phyloP scores from a whole-genome alignment of 441 rosid genomes.

The Daphne laureola region DNA sequence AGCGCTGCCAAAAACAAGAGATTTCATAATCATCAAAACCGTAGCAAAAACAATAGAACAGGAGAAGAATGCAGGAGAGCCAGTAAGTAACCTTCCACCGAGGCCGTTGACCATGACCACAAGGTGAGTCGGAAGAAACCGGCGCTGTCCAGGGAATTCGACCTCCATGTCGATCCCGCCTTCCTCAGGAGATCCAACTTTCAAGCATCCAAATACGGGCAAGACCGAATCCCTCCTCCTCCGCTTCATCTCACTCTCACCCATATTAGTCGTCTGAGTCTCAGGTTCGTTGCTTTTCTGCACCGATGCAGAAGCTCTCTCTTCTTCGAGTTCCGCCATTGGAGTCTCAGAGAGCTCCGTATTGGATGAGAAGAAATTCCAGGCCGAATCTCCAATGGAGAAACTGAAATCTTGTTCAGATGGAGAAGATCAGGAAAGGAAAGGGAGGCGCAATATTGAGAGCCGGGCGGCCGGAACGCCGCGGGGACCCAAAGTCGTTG shows the following conservation, averaged over 20 bases:
- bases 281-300: conserved; percentile 6
- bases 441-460: too few species aligned
- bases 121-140: conserved; percentile 44
- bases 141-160: conserved; percentile 30
- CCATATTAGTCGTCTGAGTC: too few species aligned
- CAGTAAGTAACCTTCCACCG: conserved; percentile 51
- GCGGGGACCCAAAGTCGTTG: too few species aligned
- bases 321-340: conserved; percentile 7
- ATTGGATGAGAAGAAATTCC: too few species aligned
- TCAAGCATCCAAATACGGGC: conserved; percentile 50
- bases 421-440: too few species aligned
- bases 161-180: conserved; percentile 49
- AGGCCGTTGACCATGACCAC: conserved; percentile 84
- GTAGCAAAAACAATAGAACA: too few species aligned
- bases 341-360: too few species aligned
- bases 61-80: neutral
- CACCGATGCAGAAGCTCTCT: neutral
- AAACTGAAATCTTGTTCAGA: too few species aligned
- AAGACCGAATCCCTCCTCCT: conserved; percentile 16
- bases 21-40: neutral
- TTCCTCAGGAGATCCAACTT: conserved; percentile 29
- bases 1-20: conserved; percentile 33
- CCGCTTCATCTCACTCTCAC: neutral
- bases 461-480: too few species aligned
- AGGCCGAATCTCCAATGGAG: too few species aligned